phyloP scores from a whole-genome alignment of 2,329 filamentous ascomycete genomes.

The Ilyonectria mors-panacis region DNA sequence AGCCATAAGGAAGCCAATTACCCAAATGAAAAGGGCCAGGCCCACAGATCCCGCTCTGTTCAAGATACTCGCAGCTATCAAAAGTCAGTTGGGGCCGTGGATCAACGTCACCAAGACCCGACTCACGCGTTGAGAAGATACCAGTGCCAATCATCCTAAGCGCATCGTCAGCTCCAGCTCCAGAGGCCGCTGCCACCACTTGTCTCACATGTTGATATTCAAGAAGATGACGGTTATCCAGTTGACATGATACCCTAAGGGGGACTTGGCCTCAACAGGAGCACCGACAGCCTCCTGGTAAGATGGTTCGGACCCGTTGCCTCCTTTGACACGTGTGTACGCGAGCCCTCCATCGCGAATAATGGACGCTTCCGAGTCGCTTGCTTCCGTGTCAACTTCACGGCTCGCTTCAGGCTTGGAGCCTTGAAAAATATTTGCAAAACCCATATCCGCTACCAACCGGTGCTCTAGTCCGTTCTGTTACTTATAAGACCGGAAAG shows the following conservation, averaged over 20 bases:
- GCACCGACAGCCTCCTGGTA: slow-evolving; percentile 75
- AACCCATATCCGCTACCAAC: too few species aligned
- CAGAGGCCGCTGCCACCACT: too few species aligned
- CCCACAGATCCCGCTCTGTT: slow-evolving; percentile 73
- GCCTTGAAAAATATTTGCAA: too few species aligned
- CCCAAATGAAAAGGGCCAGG: slow-evolving; percentile 74
- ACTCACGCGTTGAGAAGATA: slow-evolving; percentile 75
- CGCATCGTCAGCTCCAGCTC: too few species aligned
- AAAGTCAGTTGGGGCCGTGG: slow-evolving; percentile 43
- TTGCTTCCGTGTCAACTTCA: slow-evolving; percentile 7
- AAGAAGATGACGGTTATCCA: slow-evolving; percentile 71
- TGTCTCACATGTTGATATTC: slow-evolving; percentile 65
- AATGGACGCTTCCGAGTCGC: slow-evolving; percentile 29
- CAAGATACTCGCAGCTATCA: slow-evolving; percentile 68
- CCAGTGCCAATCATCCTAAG: slow-evolving; percentile 72
- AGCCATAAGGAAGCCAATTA: slow-evolving; percentile 72
- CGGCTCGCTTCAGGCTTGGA: too few species aligned
- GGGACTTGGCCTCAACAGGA: slow-evolving; percentile 71
- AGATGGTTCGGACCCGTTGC: slow-evolving; percentile 65
- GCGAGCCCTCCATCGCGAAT: slow-evolving; percentile 41
- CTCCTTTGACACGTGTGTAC: slow-evolving; percentile 51
- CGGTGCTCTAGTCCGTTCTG: too few species aligned
- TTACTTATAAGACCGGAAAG: too few species aligned
- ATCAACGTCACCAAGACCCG: neutral
- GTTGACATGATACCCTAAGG: slow-evolving; percentile 72